A percentile compares a stretch with the other conserved stretches of the same genome.
phyloP scores from a whole-genome alignment of 2,329 filamentous ascomycete genomes.

The Penicillium sp. region DNA sequence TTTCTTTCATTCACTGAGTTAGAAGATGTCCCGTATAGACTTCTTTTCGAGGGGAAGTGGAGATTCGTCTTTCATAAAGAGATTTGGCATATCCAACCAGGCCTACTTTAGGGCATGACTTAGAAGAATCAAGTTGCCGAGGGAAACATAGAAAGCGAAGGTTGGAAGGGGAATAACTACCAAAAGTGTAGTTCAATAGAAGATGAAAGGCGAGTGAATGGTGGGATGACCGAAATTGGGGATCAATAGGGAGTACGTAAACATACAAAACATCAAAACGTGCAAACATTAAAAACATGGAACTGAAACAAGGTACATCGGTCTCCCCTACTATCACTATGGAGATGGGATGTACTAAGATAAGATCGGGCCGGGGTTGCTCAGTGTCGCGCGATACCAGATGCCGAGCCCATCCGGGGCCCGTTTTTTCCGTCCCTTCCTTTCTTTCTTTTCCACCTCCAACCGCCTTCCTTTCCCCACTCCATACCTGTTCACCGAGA shows the following conservation, averaged over 20 bases:
- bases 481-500: constrained; percentile 10
- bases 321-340: not conserved
- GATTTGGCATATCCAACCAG: not conserved
- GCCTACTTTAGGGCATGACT: not conserved
- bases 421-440: constrained; percentile 31
- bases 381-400: constrained; percentile 9
- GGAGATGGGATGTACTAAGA: constrained; percentile 4
- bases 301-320: not conserved
- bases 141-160: not conserved
- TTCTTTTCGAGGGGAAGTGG: not conserved
- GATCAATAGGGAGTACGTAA: constrained; percentile 2
- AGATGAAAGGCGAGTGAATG: not conserved
- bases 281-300: too few species aligned
- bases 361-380: constrained; percentile 25
- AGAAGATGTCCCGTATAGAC: not conserved
- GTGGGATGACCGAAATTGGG: not conserved
- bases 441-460: constrained; percentile 14
- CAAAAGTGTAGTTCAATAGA: not conserved
- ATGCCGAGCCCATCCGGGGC: constrained; percentile 37
- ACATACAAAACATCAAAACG: not conserved
- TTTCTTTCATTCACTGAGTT: not conserved
- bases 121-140: not conserved
- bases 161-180: not conserved
- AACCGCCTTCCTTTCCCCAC: constrained; percentile 4
- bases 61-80: not conserved